Evolutionary conservation across 768 basidiomycete genomes (phyloP).

Genomic region (Rhizopogon vinicolor): DNA sequence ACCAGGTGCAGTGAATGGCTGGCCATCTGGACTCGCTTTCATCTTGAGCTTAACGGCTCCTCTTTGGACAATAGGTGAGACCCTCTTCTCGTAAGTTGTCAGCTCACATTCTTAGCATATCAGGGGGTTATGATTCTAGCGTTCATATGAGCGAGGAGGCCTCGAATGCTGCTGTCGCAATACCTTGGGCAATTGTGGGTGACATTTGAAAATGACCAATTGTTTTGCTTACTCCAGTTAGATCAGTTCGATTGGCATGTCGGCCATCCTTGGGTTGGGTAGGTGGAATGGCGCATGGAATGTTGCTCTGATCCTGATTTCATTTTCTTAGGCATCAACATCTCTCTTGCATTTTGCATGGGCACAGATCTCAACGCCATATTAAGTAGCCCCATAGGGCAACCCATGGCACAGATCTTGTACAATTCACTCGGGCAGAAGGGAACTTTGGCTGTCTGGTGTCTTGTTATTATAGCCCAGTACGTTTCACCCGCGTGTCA

Average conservation of each 20-base stretch:
- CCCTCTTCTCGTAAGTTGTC: not conserved
- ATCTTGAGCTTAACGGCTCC: constrained; percentile 34
- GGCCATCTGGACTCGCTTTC: constrained; percentile 43
- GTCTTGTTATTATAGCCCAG: constrained; percentile 28
- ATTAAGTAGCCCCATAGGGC: constrained; percentile 37
- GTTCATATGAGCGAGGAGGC: constrained; percentile 73
- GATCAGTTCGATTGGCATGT: constrained; percentile 46
- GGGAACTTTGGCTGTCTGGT: constrained; percentile 35
- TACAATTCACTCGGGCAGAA: constrained; percentile 41
- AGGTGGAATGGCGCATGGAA: constrained; percentile 10
- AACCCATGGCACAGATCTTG: constrained; percentile 36
- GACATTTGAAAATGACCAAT: not conserved
- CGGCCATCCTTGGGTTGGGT: constrained; percentile 60
- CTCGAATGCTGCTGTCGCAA: constrained; percentile 60
- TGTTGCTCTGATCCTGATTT: constrained; percentile 30
- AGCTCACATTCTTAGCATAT: constrained; percentile 17
- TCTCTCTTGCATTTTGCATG: constrained; percentile 61
- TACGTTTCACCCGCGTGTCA: constrained; percentile 4
- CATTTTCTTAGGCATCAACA: constrained; percentile 42
- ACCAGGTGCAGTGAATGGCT: constrained; percentile 25
- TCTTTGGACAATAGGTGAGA: constrained; percentile 31
- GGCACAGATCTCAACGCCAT: constrained; percentile 39
- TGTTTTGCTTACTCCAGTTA: constrained; percentile 29
- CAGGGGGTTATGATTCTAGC: constrained; percentile 43
- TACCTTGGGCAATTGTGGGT: constrained; percentile 63